Evolutionary conservation across 768 basidiomycete species (phyloP).

Genomic region (Russula emetica): DNA sequence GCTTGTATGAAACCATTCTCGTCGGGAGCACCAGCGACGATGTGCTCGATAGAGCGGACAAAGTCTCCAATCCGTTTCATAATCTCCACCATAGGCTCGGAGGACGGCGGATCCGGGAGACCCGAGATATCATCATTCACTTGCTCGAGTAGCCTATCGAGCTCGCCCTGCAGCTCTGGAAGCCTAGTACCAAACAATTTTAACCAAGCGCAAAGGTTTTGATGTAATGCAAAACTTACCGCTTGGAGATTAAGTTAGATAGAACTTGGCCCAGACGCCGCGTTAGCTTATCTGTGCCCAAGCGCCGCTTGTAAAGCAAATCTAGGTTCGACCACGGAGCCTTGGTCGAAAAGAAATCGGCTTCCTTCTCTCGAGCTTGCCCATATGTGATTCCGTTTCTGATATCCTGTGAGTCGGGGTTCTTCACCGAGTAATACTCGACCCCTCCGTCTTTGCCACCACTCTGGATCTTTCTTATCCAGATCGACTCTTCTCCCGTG

Average conservation of each 20-base stretch:
- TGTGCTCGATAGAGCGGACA: slow-evolving; percentile 38
- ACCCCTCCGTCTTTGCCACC: not conserved
- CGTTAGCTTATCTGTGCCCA: slow-evolving; percentile 25
- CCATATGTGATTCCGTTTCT: slow-evolving; percentile 23
- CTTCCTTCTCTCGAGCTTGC: slow-evolving; percentile 18
- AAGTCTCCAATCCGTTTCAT: slow-evolving; percentile 44
- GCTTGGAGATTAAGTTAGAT: slow-evolving; percentile 20
- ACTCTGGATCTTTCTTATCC: slow-evolving; percentile 16
- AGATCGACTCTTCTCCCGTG: slow-evolving; percentile 18
- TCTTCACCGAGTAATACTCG: slow-evolving; percentile 26
- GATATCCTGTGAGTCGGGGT: slow-evolving; percentile 23
- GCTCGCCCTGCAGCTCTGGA: slow-evolving; percentile 55
- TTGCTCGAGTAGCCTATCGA: slow-evolving; percentile 40
- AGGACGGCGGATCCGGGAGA: slow-evolving; percentile 49
- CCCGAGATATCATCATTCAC: slow-evolving; percentile 33
- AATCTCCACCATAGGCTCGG: slow-evolving; percentile 53
- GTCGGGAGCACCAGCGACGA: slow-evolving; percentile 50
- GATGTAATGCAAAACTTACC: slow-evolving; percentile 5
- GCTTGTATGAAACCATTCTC: slow-evolving; percentile 49
- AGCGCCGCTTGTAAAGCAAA: slow-evolving; percentile 14
- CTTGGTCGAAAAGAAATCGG: slow-evolving; percentile 12
- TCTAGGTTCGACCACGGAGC: slow-evolving; percentile 24
- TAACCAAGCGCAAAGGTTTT: not conserved
- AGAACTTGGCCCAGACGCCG: slow-evolving; percentile 16
- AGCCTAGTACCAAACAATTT: slow-evolving; percentile 40